Evolutionary conservation across 2,329 filamentous ascomycete species (phyloP).

Genomic region (Orbilia oligospora): DNA sequence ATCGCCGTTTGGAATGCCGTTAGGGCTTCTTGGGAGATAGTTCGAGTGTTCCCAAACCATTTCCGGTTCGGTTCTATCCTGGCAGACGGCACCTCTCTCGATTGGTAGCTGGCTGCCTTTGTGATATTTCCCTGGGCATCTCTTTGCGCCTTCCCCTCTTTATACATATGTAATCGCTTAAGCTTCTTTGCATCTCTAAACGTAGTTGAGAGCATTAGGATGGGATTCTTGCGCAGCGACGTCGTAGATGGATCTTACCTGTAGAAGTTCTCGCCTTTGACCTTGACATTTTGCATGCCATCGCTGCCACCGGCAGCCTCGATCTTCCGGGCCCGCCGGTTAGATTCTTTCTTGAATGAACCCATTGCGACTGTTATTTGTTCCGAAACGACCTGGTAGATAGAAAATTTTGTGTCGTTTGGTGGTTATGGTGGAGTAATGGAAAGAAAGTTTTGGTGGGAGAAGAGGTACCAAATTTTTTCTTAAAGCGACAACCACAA

Average conservation of each 20-base stretch:
- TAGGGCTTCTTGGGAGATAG: conserved; percentile 90
- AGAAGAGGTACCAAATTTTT: conserved; percentile 38
- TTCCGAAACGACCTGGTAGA: background rate
- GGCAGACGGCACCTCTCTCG: conserved; percentile 82
- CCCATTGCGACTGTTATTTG: conserved; percentile 61
- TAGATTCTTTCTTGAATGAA: conserved; percentile 64
- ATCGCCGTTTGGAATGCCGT: conserved; percentile 91
- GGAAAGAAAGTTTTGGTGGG: conserved; percentile 30
- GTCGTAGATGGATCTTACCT: conserved; percentile 70
- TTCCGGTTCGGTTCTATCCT: conserved; percentile 95
- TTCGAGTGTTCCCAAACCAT: conserved; percentile 94
- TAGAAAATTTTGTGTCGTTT: conserved; percentile 14
- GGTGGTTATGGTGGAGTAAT: conserved; percentile 23
- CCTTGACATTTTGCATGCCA: conserved; percentile 90
- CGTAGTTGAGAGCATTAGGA: conserved; percentile 5
- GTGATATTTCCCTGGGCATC: conserved; percentile 88
- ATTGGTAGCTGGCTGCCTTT: conserved; percentile 87
- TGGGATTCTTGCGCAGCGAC: background rate
- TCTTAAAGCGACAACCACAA: conserved; percentile 21
- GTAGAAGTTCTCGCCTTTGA: conserved; percentile 99
- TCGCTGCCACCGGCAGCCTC: conserved; percentile 72
- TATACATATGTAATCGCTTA: conserved; percentile 89
- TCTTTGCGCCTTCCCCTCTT: conserved; percentile 84
- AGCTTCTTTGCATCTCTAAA: conserved; percentile 80
- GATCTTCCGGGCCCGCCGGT: conserved; percentile 62